Evolutionary conservation across 441 rosid species (phyloP), one percentile per base, ranked within the genome.

Genomic region (Corymbia citriodora): DNA sequence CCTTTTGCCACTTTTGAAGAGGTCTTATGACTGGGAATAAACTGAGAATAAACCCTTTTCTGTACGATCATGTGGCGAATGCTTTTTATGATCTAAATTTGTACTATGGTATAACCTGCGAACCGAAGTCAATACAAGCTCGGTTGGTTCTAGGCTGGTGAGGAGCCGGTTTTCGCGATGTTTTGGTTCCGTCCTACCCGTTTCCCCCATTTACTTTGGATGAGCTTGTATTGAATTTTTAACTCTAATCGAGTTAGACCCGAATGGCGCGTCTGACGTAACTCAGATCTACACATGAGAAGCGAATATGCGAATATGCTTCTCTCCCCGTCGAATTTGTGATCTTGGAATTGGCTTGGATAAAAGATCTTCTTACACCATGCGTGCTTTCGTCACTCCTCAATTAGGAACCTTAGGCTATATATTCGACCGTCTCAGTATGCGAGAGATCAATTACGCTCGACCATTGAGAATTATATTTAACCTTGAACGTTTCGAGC

Each of bases 311-410:
- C 29, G 16, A 7, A 14, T 21, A 74, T 21, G 52, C 83, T 74
- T 40, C 16, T 23, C 9, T 19, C 2, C 11, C 2, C 11, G 2
- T 21, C 0, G 9, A 9, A 11, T 40, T 7, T 5, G 16, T 12
- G 0, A 74, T 11, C 7, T 74, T 0, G 1, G 0, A 72, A 19
- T 25, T 19, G 23, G 36, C 49, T 4, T 6, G 10, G 3, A 40
- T 21, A 11, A 21, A 74, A 70, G 0, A 33, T 70, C 48, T 70
- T 17, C 13, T 13, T 70, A 10, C 23, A 10, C 3, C 0, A 6
- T 13, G 17, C 4, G 0, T 15, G 48, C 81, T 70, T 18, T 33
- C 14, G 2, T 33, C 81, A 2, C 74, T 16, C 8, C 21, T 65
- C 1, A 17, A n/a, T 31, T 3, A n/a, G 16, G 18, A 72, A 72